phyloP scores from a whole-genome alignment of 345 rosid genomes.

The Nephelium lappaceum region DNA sequence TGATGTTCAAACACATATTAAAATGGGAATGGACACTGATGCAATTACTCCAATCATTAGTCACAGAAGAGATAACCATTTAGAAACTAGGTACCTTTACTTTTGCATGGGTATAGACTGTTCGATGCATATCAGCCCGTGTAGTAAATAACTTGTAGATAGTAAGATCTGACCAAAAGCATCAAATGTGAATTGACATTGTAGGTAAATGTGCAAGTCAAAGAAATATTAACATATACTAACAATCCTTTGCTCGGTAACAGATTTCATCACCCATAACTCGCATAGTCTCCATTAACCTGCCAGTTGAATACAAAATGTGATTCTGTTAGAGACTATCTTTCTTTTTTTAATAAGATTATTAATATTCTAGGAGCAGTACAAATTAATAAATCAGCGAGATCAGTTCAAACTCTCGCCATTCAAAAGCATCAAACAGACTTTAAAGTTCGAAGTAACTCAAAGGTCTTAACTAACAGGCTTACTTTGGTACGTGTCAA shows the following conservation, averaged over 20 bases:
- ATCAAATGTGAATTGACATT: constrained; percentile 10
- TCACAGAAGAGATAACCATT: constrained; percentile 1
- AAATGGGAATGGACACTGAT: not conserved
- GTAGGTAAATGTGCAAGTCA: not conserved
- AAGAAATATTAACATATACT: constrained; percentile 30
- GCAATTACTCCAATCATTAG: constrained; percentile 10
- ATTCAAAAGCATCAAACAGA: not conserved
- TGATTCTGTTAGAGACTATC: not conserved
- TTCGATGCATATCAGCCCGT: constrained; percentile 74
- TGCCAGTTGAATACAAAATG: constrained; percentile 23
- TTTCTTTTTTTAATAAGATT: not conserved
- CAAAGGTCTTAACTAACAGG: not conserved
- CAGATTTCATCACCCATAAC: constrained; percentile 72
- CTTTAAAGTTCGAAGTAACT: constrained; percentile 3
- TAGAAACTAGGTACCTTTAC: constrained; percentile 52
- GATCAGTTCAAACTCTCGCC: not conserved
- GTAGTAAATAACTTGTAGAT: constrained; percentile 65
- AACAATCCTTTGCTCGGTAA: constrained; percentile 71
- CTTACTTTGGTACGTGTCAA: not conserved
- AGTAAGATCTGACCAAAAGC: constrained; percentile 52
- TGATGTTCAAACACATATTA: not conserved
- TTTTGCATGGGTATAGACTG: constrained; percentile 75
- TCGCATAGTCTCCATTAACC: constrained; percentile 73
- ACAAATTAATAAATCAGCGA: constrained; percentile 7
- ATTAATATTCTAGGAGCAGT: not conserved